Percentiles rank a stretch among this genome's conserved stretches.
Evolutionary conservation across 2,329 filamentous ascomycete genomes (phyloP).

Genomic region (Aureobasidium vineae): DNA sequence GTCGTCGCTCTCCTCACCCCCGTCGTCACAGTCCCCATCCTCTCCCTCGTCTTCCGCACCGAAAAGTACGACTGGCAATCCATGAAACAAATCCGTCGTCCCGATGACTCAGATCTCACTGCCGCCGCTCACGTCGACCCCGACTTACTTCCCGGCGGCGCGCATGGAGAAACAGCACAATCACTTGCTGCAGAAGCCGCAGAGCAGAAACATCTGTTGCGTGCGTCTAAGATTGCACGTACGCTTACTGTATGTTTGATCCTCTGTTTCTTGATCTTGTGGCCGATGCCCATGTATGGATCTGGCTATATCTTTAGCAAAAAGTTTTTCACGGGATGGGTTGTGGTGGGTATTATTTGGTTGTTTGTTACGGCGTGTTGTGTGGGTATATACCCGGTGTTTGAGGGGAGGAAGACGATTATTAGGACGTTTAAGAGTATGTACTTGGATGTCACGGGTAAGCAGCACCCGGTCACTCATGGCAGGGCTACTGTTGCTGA

Average conservation of each 20-base stretch:
- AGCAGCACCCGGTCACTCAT: constrained; percentile 35
- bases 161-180: constrained; percentile 37
- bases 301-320: constrained; percentile 76
- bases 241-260: constrained; percentile 63
- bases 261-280: constrained; percentile 71
- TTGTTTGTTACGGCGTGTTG: constrained; percentile 69
- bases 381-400: constrained; percentile 79
- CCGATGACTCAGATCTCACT: constrained; percentile 73
- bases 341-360: constrained; percentile 71
- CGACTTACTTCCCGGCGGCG: constrained; percentile 57
- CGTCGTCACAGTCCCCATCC: constrained; percentile 67
- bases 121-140: constrained; percentile 62
- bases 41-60: constrained; percentile 67
- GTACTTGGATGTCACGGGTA: constrained; percentile 56
- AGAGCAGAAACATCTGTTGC: constrained; percentile 46
- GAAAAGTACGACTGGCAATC: constrained; percentile 84
- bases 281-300: constrained; percentile 92
- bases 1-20: constrained; percentile 79
- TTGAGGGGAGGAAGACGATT: constrained; percentile 71
- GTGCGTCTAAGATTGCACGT: constrained; percentile 53
- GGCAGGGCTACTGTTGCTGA: constrained; percentile 36
- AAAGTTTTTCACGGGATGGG: constrained; percentile 78
- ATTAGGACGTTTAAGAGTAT: constrained; percentile 61
- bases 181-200: constrained; percentile 43
- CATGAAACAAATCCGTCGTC: constrained; percentile 75